Base-by-base conservation (phyloP, 2,329 filamentous ascomycete species). In the Fusarium sp. region DNA sequence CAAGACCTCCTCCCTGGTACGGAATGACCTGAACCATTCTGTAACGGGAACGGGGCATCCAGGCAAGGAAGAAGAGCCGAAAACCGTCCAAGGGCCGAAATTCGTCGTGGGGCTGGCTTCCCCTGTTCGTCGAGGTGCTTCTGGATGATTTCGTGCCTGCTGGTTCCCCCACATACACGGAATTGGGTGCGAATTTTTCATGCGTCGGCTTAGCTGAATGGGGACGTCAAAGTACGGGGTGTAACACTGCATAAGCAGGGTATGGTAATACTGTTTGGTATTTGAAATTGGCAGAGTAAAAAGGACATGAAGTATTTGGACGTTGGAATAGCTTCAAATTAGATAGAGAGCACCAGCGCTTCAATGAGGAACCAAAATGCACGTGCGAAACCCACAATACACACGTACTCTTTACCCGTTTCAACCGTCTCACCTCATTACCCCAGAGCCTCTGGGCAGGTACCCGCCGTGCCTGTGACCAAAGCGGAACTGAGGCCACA, bases 21-120 rank as follows among this genome's bases (percentile, higher is more conserved):
- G 73, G 75, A 74, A 77, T 68, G 58, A 69, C 65, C 45, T 67
- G 66, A 58, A 71, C 68, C 67, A 69, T 68, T 48, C 71, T 69
- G 61, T 50, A 52, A 63, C 32, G 60, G 71, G 54, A 52, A 63
- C 32, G 60, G 71, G 54, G 39, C 63, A 48, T 52, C 63, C 54
- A 72, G 67, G 56, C 72, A 58, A 75, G 73, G 69, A 73, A 68
- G 62, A 70, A 68, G 59, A 72, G 69, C 74, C 75, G 66, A 75
- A 77, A 76, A 65, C 66, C 74, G 73, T 71, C 64, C 60, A 57
- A 72, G 56, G 59, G 25, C 76, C 75, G 75, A 77, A 71, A 77
- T 77, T 76, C 63, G 62, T 59, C 71, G 59, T 73, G 67, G 71
- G 67, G 58, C 73, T 64, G 16, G 45, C 23, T 41, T 43, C 64